phyloP scores from a whole-genome alignment of 2,329 filamentous ascomycete species.

The Trichoderma oligosporum region DNA sequence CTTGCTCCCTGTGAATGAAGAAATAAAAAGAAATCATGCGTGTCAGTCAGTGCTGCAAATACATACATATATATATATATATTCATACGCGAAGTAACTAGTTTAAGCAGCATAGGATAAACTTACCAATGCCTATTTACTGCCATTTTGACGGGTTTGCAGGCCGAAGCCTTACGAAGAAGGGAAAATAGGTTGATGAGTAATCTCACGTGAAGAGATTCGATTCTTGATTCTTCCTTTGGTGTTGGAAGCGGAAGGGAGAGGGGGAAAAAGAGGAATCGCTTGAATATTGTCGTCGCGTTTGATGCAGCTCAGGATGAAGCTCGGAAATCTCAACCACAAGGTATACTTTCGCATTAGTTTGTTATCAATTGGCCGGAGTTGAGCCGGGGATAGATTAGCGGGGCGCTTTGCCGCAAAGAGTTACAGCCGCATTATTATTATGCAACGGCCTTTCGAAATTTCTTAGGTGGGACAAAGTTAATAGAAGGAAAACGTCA shows the following conservation, averaged over 20 bases:
- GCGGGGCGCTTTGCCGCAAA: slow-evolving; percentile 2
- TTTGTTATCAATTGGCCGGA: slow-evolving; percentile 26
- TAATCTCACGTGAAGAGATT: background rate
- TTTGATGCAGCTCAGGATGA: slow-evolving; percentile 16
- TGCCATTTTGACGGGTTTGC: slow-evolving; percentile 53
- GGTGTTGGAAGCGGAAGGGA: background rate
- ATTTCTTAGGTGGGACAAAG: slow-evolving; percentile 16
- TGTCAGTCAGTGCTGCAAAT: slow-evolving; percentile 7
- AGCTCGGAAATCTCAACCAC: slow-evolving; percentile 17
- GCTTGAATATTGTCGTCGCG: slow-evolving; percentile 7
- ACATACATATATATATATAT: no score
- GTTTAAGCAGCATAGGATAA: background rate
- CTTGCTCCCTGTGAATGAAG: slow-evolving; percentile 68
- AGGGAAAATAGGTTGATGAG: no score
- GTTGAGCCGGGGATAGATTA: slow-evolving; percentile 28
- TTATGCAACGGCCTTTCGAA: slow-evolving; percentile 16
- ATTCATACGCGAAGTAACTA: background rate
- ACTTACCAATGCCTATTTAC: slow-evolving; percentile 69
- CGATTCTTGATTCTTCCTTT: background rate
- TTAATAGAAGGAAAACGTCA: background rate
- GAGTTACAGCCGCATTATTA: slow-evolving; percentile 7
- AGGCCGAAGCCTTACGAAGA: slow-evolving; percentile 4
- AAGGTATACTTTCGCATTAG: background rate
- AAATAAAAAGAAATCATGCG: background rate
- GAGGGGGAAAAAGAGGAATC: background rate